Percentiles rank a stretch among this genome's conserved stretches.
Evolutionary conservation across 495 filamentous ascomycete genomes (phyloP).

Genomic region (Hamigera avellanea): DNA sequence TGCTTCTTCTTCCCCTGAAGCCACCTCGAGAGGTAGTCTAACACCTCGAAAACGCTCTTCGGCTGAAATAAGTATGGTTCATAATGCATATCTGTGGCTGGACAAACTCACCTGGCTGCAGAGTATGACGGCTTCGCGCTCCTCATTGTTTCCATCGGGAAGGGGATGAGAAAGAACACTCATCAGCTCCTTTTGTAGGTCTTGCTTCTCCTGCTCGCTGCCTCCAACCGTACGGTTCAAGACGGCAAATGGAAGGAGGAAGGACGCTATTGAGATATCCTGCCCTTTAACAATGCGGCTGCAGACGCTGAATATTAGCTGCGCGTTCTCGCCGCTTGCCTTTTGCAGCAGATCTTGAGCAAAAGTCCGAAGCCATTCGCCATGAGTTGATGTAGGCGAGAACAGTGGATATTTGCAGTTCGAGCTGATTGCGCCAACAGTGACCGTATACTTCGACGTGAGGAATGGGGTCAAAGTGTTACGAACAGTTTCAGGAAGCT

Average conservation of each 20-base stretch:
- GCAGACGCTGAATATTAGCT: constrained; percentile 66
- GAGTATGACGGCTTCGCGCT: constrained; percentile 59
- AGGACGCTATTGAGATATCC: constrained; percentile 72
- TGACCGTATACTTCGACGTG: constrained; percentile 67
- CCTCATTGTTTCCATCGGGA: constrained; percentile 36
- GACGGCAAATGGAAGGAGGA: constrained; percentile 74
- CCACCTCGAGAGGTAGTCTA: constrained; percentile 90
- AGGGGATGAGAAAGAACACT: constrained; percentile 54
- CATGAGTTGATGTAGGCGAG: constrained; percentile 46
- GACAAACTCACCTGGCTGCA: constrained; percentile 61
- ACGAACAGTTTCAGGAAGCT: constrained; percentile 59
- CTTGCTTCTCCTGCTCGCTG: constrained; percentile 48
- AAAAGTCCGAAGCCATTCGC: constrained; percentile 67
- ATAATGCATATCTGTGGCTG: constrained; percentile 4
- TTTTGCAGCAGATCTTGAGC: constrained; percentile 72
- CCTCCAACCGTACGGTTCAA: constrained; percentile 69
- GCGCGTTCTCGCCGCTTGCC: constrained; percentile 53
- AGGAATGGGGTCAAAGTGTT: constrained; percentile 76
- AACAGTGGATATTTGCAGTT: constrained; percentile 69
- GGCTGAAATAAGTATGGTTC: background rate
- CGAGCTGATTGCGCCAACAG: constrained; percentile 37
- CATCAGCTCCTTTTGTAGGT: constrained; percentile 59
- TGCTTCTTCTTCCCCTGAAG: constrained; percentile 68
- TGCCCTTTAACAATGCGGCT: constrained; percentile 69
- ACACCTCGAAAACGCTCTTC: constrained; percentile 76